Evolutionary conservation across 306 rosid species (phyloP), one percentile per base, ranked within the genome.

Genomic region (Senna tora): DNA sequence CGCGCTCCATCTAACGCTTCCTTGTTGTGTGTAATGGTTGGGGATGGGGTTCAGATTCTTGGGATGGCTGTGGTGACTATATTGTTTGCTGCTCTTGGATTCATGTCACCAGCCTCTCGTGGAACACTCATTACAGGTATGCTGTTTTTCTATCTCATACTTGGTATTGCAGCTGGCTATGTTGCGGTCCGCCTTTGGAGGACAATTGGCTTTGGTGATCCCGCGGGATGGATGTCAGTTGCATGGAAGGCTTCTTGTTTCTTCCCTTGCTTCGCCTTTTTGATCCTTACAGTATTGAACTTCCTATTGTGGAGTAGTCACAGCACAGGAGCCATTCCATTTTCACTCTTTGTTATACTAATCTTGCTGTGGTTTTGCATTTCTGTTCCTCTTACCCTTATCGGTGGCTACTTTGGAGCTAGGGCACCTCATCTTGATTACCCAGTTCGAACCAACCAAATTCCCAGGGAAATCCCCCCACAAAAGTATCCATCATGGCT

Each of bases 41-140:
- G 97, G 41, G 87, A 93, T 76, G 98, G 98, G 38, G 88, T 93
- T 78, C 98, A 93, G 84, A 89, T 93, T 78, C 92, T 93, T 17
- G 97, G 98, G 69, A 93, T 93, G 98, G 96, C 97, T 81, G 85
- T 90, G 66, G 98, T 93, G 74, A 93, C 98, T 60, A 93, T 93
- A 72, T 66, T 93, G 82, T 93, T 93, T 84, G 98, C 98, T 65
- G 93, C 98, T 34, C 93, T 90, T 16, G 97, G 98, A 77, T 93
- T 93, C 88, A 93, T 93, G 98, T 93, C 98, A 9, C 98, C 98
- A 0, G 98, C 98, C 47, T 93, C 98, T 20, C 93, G 97, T 0
- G 98, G 98, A 55, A 83, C 98, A 43, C 97, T 93, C 16, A 74
- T 93, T 71, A 84, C 96, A 80, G 97, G 98, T 75, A 93, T 93